Percentiles rank a stretch among this genome's conserved stretches.
phyloP scores from a whole-genome alignment of 495 filamentous ascomycete species.

The Terfezia boudieri region DNA sequence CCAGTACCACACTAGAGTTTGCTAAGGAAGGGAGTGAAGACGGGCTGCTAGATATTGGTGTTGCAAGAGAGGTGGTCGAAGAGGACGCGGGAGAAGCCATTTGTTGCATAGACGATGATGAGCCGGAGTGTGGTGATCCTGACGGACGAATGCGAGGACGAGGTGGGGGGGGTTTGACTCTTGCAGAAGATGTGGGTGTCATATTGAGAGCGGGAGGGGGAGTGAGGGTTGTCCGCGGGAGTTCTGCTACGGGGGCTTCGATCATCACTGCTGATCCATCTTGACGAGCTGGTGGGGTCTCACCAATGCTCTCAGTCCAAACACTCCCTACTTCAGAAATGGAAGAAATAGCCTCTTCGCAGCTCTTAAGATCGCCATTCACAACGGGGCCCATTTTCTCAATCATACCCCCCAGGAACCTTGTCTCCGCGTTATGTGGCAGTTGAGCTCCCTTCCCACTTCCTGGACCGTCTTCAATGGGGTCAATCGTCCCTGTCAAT shows the following conservation, averaged over 20 bases:
- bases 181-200: neutral
- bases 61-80: neutral
- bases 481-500: conserved; percentile 4
- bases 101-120: neutral
- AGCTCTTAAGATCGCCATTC: no score
- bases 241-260: no score
- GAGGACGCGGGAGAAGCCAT: neutral
- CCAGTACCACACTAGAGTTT: neutral
- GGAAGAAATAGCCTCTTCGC: no score
- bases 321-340: no score
- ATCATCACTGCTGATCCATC: no score
- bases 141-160: conserved; percentile 8
- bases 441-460: no score
- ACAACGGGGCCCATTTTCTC: no score
- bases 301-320: no score
- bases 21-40: neutral
- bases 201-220: neutral
- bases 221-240: neutral
- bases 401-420: no score
- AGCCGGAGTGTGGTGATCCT: conserved; percentile 1
- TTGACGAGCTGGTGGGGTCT: no score
- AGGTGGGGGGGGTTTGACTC: conserved; percentile 12
- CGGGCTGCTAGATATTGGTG: neutral
- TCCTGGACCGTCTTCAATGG: no score
- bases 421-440: no score